Conservation (phyloP, 73 alveolate genomes). For the Blepharisma japonicum region DNA sequence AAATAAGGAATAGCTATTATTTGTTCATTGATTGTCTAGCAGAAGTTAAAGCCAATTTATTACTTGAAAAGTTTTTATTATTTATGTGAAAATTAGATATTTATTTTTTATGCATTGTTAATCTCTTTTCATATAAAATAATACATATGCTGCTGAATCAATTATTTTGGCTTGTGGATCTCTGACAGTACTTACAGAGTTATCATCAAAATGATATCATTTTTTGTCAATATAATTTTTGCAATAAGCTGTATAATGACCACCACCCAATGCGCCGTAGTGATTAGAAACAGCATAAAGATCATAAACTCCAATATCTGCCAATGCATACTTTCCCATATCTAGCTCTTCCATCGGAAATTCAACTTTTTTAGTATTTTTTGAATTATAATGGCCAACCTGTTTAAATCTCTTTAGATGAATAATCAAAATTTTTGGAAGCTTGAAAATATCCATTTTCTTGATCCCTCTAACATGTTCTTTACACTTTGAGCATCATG, state of each 20-base stretch:
- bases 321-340: conserved; percentile 57
- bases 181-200: conserved; percentile 52
- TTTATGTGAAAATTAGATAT: too few species aligned
- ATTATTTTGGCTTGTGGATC: neutral
- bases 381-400: conserved; percentile 50
- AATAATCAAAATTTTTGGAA: conserved; percentile 71
- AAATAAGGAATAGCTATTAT: too few species aligned
- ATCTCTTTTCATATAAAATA: neutral
- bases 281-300: conserved; percentile 96
- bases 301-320: conserved; percentile 61
- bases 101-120: too few species aligned
- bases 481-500: conserved; percentile 68
- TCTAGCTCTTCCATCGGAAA: conserved; percentile 66
- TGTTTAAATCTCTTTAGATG: conserved; percentile 79
- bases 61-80: too few species aligned
- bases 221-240: conserved; percentile 52
- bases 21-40: too few species aligned
- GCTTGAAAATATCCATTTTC: conserved; percentile 74
- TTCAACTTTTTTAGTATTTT: conserved; percentile 57
- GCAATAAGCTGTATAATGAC: conserved; percentile 98
- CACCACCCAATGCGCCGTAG: conserved; percentile 93
- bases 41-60: too few species aligned
- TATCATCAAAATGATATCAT: conserved; percentile 93
- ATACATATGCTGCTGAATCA: conserved; percentile 16
- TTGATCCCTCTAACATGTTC: conserved; percentile 71